Percentiles rank a stretch among this genome's conserved stretches.
These are phyloP conservation scores for Podospora pseudopauciseta DNA, from an alignment of 495 filamentous ascomycete genomes.

Conservation along the genomic window DNA sequence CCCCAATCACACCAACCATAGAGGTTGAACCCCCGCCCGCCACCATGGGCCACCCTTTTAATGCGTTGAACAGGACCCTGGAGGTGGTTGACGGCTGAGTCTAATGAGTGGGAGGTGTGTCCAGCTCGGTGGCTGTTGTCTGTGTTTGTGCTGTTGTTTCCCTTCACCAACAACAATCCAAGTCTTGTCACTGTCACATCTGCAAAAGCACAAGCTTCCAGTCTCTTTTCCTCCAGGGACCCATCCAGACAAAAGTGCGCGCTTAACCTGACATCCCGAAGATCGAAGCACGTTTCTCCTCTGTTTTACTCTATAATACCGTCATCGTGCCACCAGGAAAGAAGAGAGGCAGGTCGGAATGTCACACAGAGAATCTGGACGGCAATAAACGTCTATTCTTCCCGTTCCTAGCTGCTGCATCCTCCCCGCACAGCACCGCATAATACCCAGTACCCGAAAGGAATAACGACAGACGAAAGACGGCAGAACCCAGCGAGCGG, in stretches of 20 bases:
- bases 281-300: neutral
- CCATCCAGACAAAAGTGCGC: constrained; percentile 9
- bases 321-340: neutral
- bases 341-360: constrained; percentile 19
- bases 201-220: neutral
- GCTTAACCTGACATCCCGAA: constrained; percentile 9
- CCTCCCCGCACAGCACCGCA: constrained; percentile 8
- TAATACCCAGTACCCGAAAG: constrained; percentile 7
- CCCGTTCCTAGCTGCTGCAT: constrained; percentile 17
- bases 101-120: too few species aligned
- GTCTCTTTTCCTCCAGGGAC: neutral
- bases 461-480: neutral
- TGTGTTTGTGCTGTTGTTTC: neutral
- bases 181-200: constrained; percentile 16
- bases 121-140: neutral
- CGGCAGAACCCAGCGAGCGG: constrained; percentile 2
- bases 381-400: constrained; percentile 22
- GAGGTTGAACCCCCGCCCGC: neutral
- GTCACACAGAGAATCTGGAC: constrained; percentile 24
- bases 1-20: constrained; percentile 18
- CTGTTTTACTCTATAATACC: neutral
- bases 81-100: neutral
- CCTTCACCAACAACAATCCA: neutral
- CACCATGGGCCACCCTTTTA: neutral
- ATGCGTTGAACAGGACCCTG: neutral